Evolutionary conservation across 2,329 filamentous ascomycete species (phyloP).

Genomic region (Trichophyton benhamiae): DNA sequence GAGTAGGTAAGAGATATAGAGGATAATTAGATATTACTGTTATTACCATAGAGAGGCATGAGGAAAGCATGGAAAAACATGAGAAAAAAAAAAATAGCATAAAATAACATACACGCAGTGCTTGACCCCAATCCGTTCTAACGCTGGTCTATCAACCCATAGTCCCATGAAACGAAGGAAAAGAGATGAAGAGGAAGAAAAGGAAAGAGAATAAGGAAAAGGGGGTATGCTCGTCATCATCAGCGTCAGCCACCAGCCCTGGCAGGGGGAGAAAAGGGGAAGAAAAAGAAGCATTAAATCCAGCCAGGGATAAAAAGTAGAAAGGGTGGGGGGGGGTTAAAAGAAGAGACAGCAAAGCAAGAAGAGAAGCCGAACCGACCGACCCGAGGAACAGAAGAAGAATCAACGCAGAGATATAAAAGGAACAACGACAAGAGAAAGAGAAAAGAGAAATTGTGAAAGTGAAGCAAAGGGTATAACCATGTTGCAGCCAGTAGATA

Average conservation of each 20-base stretch:
- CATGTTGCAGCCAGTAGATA: background rate
- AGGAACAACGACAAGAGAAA: background rate
- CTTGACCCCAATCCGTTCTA: slow-evolving; percentile 10
- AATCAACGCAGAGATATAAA: background rate
- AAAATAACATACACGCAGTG: background rate
- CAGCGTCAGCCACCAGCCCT: background rate
- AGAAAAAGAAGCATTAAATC: background rate
- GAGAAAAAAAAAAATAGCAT: background rate
- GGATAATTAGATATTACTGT: slow-evolving; percentile 2
- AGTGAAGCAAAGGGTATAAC: background rate
- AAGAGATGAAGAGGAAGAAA: slow-evolving; percentile 4
- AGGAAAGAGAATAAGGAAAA: slow-evolving; percentile 4
- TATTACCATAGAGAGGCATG: background rate
- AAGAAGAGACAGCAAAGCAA: background rate
- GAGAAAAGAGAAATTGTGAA: background rate
- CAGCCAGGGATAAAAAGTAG: slow-evolving; percentile 1
- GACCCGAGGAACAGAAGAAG: background rate
- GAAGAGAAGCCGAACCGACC: slow-evolving; percentile 1
- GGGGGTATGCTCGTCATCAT: background rate
- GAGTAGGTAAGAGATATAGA: background rate
- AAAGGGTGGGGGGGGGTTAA: background rate
- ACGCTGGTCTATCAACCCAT: slow-evolving; percentile 12
- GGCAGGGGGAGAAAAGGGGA: background rate
- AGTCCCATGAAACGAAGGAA: slow-evolving; percentile 7
- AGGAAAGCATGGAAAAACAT: background rate